phyloP scores from a whole-genome alignment of 192 early-diverging fungal species.

The Ambispora gerdemannii region DNA sequence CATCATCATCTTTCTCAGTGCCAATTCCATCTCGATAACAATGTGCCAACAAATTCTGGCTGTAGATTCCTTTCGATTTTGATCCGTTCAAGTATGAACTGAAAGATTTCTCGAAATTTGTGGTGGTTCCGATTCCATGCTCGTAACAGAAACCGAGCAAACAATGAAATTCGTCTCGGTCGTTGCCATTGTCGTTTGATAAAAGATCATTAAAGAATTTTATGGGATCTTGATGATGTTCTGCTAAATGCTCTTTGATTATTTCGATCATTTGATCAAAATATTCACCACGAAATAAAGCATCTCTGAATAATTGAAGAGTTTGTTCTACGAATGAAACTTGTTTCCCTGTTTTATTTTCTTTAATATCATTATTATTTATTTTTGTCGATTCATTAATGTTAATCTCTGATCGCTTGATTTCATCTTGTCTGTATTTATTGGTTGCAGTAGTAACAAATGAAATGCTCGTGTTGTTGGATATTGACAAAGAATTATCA shows the following conservation, averaged over 20 bases:
- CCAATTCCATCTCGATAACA: neutral
- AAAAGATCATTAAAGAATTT: neutral
- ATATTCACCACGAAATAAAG: neutral
- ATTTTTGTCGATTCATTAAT: too few species aligned
- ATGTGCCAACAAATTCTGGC: neutral
- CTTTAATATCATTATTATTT: too few species aligned
- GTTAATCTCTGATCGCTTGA: too few species aligned
- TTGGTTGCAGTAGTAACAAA: too few species aligned
- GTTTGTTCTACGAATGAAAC: neutral
- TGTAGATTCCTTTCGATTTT: neutral
- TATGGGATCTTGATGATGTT: neutral
- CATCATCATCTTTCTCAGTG: neutral
- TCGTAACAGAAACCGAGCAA: neutral
- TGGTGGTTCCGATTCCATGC: neutral
- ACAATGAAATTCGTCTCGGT: neutral
- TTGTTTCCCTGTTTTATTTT: too few species aligned
- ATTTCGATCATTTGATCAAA: neutral
- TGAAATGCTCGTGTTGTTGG: too few species aligned
- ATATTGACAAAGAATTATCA: too few species aligned
- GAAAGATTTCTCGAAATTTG: neutral
- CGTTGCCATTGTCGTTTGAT: neutral
- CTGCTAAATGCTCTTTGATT: neutral
- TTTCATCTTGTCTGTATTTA: too few species aligned
- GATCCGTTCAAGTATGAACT: neutral
- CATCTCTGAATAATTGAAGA: neutral